These are phyloP conservation scores for Tetrapisispora namnaoensis DNA, from an alignment of 805 yeast genomes.

Conservation along the genomic window DNA sequence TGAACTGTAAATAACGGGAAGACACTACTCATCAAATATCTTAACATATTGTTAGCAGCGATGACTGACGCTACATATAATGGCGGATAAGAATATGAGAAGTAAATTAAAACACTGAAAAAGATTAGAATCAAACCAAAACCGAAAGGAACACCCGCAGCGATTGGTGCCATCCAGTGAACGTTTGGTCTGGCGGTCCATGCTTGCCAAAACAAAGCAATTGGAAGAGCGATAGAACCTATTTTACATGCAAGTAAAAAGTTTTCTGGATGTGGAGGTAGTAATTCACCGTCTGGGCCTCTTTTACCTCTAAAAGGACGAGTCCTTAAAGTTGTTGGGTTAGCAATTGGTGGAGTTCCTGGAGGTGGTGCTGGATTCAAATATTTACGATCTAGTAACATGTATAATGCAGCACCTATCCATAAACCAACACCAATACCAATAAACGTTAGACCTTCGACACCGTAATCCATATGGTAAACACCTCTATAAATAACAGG, in stretches of 20 bases:
- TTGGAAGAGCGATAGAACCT: conserved; percentile 59
- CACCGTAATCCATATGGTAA: conserved; percentile 49
- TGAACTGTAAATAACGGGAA: conserved; percentile 84
- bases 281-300: conserved; percentile 41
- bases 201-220: conserved; percentile 69
- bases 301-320: conserved; percentile 36
- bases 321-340: conserved; percentile 20
- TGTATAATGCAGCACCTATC: conserved; percentile 43
- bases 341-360: conserved; percentile 43
- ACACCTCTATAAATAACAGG: conserved; percentile 54
- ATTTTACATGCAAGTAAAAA: conserved; percentile 51
- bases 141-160: conserved; percentile 73
- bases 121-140: conserved; percentile 64
- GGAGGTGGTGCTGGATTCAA: conserved; percentile 51
- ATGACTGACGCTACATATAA: conserved; percentile 73
- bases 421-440: conserved; percentile 64
- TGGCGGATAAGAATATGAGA: conserved; percentile 66
- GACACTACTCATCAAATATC: conserved; percentile 61
- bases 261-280: conserved; percentile 51
- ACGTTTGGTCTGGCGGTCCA: conserved; percentile 57
- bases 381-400: conserved; percentile 38
- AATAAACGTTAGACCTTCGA: conserved; percentile 59
- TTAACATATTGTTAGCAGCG: conserved; percentile 75
- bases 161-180: conserved; percentile 70
- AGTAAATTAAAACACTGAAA: conserved; percentile 59